A percentile compares a stretch with the other conserved stretches of the same genome.
Evolutionary conservation across 805 yeast species (phyloP).

Genomic region (Starmerella bombi): DNA sequence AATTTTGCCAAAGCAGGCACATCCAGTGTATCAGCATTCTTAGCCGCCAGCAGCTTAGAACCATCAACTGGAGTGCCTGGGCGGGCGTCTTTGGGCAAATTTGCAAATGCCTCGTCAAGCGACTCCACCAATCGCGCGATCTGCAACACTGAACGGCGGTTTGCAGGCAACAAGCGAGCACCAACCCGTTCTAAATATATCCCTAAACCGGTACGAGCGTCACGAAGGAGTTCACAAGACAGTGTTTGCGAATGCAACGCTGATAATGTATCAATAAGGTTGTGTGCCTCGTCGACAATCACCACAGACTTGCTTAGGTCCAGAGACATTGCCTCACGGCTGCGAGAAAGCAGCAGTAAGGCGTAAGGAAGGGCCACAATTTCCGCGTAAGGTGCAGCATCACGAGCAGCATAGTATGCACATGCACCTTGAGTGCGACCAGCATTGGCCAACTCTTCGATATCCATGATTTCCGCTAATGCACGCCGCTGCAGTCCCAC

Average conservation of each 20-base stretch:
- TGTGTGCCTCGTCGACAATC: conserved; percentile 87
- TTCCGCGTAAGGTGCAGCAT: conserved; percentile 47
- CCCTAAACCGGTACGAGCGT: conserved; percentile 38
- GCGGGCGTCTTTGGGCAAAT: conserved; percentile 23
- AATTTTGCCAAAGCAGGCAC: conserved; percentile 53
- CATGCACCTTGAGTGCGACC: conserved; percentile 52
- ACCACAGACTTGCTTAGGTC: conserved; percentile 52
- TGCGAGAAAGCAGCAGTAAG: conserved; percentile 44
- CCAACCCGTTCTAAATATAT: conserved; percentile 47
- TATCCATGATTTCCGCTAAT: conserved; percentile 56
- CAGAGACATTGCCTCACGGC: conserved; percentile 48
- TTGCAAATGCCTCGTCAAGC: conserved; percentile 37
- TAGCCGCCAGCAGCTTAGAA: conserved; percentile 41
- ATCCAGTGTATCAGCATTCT: conserved; percentile 60
- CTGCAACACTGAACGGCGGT: conserved; percentile 56
- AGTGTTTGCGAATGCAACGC: conserved; percentile 53
- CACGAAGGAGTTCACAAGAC: conserved; percentile 35
- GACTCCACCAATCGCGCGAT: conserved; percentile 43
- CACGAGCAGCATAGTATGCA: conserved; percentile 69
- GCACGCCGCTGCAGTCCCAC: conserved; percentile 28
- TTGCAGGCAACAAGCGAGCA: conserved; percentile 53
- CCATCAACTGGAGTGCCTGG: conserved; percentile 45
- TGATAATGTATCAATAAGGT: conserved; percentile 62
- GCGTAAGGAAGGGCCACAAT: conserved; percentile 80
- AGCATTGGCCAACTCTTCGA: conserved; percentile 56